Base-by-base conservation (phyloP, 2,329 filamentous ascomycete species). In the Neonectria ditissima region DNA sequence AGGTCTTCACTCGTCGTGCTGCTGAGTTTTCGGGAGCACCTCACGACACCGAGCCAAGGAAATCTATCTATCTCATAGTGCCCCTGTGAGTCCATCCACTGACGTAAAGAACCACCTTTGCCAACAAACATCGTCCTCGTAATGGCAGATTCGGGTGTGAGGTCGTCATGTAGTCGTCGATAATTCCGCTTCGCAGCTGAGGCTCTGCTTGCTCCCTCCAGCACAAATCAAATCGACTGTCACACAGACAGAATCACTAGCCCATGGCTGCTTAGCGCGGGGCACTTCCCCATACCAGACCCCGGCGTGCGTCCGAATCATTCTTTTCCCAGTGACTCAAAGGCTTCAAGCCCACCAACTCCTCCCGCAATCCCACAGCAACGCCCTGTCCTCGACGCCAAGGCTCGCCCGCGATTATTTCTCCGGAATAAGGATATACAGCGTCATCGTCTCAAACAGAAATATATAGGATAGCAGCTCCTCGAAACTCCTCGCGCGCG, bases 261-360 rank as follows among this genome's bases (percentile, higher is more conserved):
- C 54, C 57, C 63, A 63, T 50, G 34, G 45, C 14, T 62, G 44
- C 32, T 67, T 78, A 78, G 76, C 75, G 76, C 76, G 75, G 76
- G 77, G 76, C 76, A 77, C 59, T 68, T 69, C 59, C 65, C 66
- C 68, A 69, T 70, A 51, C 57, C 62, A 66, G 63, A 68, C 71
- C 55, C 70, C 57, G 55, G 55, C 48, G 59, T 66, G 53, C 53
- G 53, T 47, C 53, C 58, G 65, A 67, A 66, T 65, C 65, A 74
- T 69, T 69, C 65, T 70, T 74, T 75, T 71, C 63, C 63, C 64
- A 71, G 74, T 79, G 76, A 79, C 75, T 79, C 77, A 79, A 73
- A 70, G 59, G 64, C 61, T 65, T 64, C 45, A 61, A 62, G 43
- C 39, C 28, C 62, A 62, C 54, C 59, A 54, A 57, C 65, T 48